phyloP scores from a whole-genome alignment of 352 stramenopile genomes.

The Aphanomyces euteiches region DNA sequence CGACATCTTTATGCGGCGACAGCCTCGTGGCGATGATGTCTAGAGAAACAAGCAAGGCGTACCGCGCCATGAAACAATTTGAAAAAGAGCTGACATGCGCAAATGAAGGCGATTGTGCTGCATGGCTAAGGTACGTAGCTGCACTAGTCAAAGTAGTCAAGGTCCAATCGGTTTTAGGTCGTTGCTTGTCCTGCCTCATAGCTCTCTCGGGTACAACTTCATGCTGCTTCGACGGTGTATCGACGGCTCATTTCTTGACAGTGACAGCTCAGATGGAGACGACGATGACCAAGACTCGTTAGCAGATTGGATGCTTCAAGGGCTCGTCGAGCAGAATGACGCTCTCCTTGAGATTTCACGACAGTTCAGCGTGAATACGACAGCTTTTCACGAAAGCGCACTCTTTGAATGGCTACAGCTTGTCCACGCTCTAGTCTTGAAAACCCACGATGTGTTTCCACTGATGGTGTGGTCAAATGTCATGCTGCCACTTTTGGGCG shows the following conservation, averaged over 20 bases:
- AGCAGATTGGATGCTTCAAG: background rate
- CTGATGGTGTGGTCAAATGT: too few species aligned
- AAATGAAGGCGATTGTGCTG: background rate
- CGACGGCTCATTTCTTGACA: background rate
- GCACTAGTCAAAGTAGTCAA: background rate
- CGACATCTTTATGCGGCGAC: too few species aligned
- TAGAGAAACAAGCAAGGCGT: background rate
- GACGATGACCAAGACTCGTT: background rate
- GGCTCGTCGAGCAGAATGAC: background rate
- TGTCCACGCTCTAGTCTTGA: background rate
- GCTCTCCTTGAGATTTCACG: background rate
- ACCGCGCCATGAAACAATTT: slow-evolving; percentile 14
- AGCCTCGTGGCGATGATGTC: background rate
- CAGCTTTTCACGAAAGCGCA: background rate
- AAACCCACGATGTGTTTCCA: too few species aligned
- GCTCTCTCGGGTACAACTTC: slow-evolving; percentile 6
- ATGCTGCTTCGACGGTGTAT: background rate
- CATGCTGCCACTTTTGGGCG: too few species aligned
- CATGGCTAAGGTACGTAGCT: slow-evolving; percentile 2
- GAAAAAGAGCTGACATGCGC: background rate
- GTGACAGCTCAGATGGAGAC: too few species aligned
- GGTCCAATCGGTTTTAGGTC: background rate
- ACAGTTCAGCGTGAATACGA: background rate
- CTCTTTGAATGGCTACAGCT: slow-evolving; percentile 1
- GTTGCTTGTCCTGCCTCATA: background rate